Conservation (phyloP, 169 alveolate genomes). For the Plasmodium gonderi region DNA sequence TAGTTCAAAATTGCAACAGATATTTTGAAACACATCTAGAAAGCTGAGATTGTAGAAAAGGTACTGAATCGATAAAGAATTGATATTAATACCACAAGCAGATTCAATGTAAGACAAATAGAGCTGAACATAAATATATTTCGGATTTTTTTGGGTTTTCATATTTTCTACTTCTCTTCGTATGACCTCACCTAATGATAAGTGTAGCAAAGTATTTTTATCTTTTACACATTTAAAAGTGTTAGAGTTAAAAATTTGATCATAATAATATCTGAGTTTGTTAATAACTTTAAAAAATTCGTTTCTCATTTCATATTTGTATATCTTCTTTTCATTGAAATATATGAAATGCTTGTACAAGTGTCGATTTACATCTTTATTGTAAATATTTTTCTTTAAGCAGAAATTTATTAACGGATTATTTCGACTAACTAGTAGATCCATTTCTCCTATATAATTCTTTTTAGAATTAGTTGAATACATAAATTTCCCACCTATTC, state of each 20-base stretch:
- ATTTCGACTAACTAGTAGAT: conserved; percentile 5
- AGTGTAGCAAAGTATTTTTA: not conserved
- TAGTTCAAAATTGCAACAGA: conserved; percentile 36
- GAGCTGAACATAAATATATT: conserved; percentile 7
- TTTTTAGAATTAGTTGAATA: conserved; percentile 2
- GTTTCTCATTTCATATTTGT: conserved; percentile 39
- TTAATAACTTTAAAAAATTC: conserved; percentile 40
- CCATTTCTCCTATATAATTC: conserved; percentile 35
- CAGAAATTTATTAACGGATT: conserved; percentile 63
- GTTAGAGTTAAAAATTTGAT: conserved; percentile 1
- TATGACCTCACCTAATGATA: conserved; percentile 37
- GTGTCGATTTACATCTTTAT: conserved; percentile 13
- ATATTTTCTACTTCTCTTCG: conserved; percentile 13
- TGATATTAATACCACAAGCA: conserved; percentile 1
- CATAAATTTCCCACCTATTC: conserved; percentile 64
- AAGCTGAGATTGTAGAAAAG: conserved; percentile 18
- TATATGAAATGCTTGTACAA: conserved; percentile 29
- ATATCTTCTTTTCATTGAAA: conserved; percentile 25
- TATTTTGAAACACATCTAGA: conserved; percentile 26
- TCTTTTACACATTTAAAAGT: not conserved
- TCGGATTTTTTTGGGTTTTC: conserved; percentile 2
- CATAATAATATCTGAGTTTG: conserved; percentile 31
- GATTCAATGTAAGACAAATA: conserved; percentile 26
- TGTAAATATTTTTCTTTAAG: conserved; percentile 53
- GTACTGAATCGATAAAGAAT: conserved; percentile 45